Evolutionary conservation across 2,329 filamentous ascomycete species (phyloP).

Genomic region (Basipetospora chlamydospora): DNA sequence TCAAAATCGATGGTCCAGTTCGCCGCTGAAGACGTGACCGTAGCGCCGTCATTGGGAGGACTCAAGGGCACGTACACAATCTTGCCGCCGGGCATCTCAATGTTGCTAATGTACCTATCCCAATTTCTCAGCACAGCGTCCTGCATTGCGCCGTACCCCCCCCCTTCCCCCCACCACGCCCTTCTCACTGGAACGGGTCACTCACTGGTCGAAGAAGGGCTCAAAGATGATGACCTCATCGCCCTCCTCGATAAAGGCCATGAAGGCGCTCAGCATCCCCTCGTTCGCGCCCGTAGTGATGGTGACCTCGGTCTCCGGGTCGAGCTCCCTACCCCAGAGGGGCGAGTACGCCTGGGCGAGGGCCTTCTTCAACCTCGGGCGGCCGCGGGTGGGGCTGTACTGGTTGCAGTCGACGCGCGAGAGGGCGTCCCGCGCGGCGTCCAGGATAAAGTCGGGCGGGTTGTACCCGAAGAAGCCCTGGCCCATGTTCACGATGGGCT

Average conservation of each 20-base stretch:
- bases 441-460: constrained; percentile 75
- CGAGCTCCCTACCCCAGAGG: constrained; percentile 64
- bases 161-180: background rate
- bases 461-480: constrained; percentile 84
- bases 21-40: constrained; percentile 65
- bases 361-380: constrained; percentile 81
- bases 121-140: background rate
- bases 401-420: constrained; percentile 95
- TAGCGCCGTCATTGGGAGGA: constrained; percentile 67
- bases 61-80: constrained; percentile 93
- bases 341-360: constrained; percentile 86
- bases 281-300: constrained; percentile 89
- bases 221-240: constrained; percentile 98
- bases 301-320: constrained; percentile 85
- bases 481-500: constrained; percentile 51
- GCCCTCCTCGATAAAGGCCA: constrained; percentile 88
- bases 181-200: constrained; percentile 3
- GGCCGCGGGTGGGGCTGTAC: constrained; percentile 90
- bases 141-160: too few relatives aligned
- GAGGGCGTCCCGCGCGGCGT: constrained; percentile 81
- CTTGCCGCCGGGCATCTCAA: constrained; percentile 92
- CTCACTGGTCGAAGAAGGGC: constrained; percentile 91
- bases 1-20: constrained; percentile 83
- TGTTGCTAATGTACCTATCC: constrained; percentile 78
- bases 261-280: constrained; percentile 90